phyloP scores from a whole-genome alignment of 305 asterid genomes.

The Withania somnifera region DNA sequence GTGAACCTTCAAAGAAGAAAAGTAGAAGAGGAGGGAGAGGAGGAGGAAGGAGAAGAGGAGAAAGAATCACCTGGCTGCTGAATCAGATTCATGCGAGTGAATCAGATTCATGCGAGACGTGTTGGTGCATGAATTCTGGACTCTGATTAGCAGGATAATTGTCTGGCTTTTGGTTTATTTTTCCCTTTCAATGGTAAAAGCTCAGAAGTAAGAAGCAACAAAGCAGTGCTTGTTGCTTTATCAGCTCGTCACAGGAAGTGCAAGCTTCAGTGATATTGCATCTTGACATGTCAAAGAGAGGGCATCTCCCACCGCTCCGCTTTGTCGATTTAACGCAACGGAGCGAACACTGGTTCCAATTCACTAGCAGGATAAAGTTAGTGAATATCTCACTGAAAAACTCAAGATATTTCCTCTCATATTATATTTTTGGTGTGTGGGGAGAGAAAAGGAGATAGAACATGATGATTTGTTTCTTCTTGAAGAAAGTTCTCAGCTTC shows the following conservation, averaged over 20 bases:
- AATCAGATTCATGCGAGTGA: not conserved
- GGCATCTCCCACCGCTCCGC: not conserved
- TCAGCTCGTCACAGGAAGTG: not conserved
- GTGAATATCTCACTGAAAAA: too few species aligned
- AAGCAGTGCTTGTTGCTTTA: not conserved
- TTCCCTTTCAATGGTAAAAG: not conserved
- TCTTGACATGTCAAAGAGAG: not conserved
- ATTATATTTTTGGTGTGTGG: too few species aligned
- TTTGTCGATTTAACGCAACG: not conserved
- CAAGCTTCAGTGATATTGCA: not conserved
- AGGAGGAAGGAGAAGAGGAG: not conserved
- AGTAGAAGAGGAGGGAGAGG: not conserved
- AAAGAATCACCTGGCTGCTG: not conserved
- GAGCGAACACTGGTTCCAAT: not conserved
- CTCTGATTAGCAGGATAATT: not conserved
- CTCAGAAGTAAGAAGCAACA: not conserved
- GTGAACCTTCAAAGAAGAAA: not conserved
- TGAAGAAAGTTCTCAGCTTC: too few species aligned
- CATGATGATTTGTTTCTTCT: too few species aligned
- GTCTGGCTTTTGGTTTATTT: not conserved
- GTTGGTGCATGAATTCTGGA: not conserved
- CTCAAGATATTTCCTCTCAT: too few species aligned
- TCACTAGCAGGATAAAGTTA: not conserved
- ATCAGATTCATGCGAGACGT: not conserved
- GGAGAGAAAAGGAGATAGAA: too few species aligned